Base-by-base conservation (phyloP, 202 grass and related monocot species). In the Setaria italica region DNA sequence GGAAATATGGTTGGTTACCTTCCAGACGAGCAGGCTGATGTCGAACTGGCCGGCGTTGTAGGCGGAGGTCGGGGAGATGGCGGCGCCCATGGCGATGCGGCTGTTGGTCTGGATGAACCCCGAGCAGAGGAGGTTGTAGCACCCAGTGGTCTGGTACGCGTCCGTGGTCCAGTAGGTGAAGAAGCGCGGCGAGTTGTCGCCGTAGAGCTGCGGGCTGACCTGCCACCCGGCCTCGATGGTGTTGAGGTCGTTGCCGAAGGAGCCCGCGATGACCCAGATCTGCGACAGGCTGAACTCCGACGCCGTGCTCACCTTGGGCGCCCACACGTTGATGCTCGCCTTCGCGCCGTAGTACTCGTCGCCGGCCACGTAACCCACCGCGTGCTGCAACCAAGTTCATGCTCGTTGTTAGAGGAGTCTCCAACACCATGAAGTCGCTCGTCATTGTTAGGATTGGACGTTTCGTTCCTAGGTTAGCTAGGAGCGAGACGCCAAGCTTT, bases 101-200 rank as follows among this genome's bases (percentile, higher is more conserved):
- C 77, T 92, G 86, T 97, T 97, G 37, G 94, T 97, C 85, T 97
- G 94, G 35, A 97, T 85, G 82, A 97, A 97, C 32, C 94, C 94
- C 0, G 94, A 97, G 80, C 94, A 97, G 7, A 97, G 88, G 16
- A 97, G 83, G 80, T 97, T 97, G 80, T 97, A 97, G 80, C 94
- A 97, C 10, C 94, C 94, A 2, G 94, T 97, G 15, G 91, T 87
- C 85, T 97, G 92, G 84, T 97, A 97, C 64, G 94, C 94, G 89
- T 97, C 94, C 74, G 86, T 88, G 0, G 94, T 97, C 94, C 94
- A 97, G 84, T 97, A 97, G 2, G 92, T 97, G 92, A 97, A 97
- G 80, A 97, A 97, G 68, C 94, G 85, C 2, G 94, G 94, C 9
- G 90, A 73, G 83, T 81, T 91, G 90, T 97, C 94, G 12, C 94